Base-by-base conservation (phyloP, 2,329 filamentous ascomycete genomes). In the Xylaria digitata region DNA sequence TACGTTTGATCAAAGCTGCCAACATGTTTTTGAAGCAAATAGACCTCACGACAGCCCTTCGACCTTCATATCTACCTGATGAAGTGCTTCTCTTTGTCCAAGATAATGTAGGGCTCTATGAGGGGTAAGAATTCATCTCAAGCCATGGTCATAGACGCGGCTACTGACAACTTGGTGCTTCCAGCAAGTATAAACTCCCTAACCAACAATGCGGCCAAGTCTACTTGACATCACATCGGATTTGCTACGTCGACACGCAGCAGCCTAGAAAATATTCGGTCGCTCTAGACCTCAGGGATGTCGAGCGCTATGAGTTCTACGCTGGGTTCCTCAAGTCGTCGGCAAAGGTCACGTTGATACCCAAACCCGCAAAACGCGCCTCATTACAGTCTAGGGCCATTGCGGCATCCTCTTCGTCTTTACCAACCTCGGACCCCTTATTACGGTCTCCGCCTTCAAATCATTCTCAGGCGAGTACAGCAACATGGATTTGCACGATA, bases 71-170 rank as follows among this genome's bases (percentile, higher is more conserved):
- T 78, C 87, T 97, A 72, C 92, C 93, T 76, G 96, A 97, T 85
- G 96, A 99, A 86, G 92, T 93, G 73, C 85, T 98, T 61, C 87
- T 99, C 67, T 98, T 97, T 82, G 95, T 99, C 65, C 95, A 98
- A 83, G 94, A 98, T 85, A 94, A 93, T 79, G 94, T 99, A 75
- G 96, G 96, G 73, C 85, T 99, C 69, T 99, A 99, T 83, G 93
- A 98, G 86, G 96, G 96, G 94, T 97, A 86, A 82, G 89, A 83
- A 57, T 53, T 21, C 32, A 21, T 7, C 43, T 54, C 48, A 7
- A 19, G 30, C 21, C 7, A 15, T 23, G 15, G 11, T 55, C 32
- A 26, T 32, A 37, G 48, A 45, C 13, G 5, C 21, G 21, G 23
- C 21, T 19, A 26, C 61, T 68, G 34, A 71, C 63, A 21, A 45